These are phyloP conservation scores for Blastocystis sp. DNA, from an alignment of 352 stramenopile genomes.

Conservation along the genomic window DNA sequence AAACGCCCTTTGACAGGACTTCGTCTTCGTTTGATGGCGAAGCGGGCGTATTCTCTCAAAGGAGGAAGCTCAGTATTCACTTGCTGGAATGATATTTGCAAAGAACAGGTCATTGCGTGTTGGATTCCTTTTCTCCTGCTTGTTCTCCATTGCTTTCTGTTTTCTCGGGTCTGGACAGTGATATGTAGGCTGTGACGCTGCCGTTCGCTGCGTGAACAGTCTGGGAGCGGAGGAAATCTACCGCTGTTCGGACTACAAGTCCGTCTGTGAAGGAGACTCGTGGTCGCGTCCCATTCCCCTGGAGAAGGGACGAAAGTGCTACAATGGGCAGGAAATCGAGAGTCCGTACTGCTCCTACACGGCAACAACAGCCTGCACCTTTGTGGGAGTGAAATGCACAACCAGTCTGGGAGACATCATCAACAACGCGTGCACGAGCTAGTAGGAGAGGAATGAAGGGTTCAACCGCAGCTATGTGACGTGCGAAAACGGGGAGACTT, in stretches of 20 bases:
- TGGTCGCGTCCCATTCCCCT: slow-evolving; percentile 39
- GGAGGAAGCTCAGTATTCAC: not conserved
- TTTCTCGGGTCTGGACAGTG: not conserved
- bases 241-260: slow-evolving; percentile 68
- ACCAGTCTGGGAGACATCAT: slow-evolving; percentile 63
- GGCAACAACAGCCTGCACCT: slow-evolving; percentile 39
- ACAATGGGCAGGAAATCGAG: slow-evolving; percentile 55
- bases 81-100: not conserved
- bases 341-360: slow-evolving; percentile 40
- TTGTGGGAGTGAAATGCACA: slow-evolving; percentile 26
- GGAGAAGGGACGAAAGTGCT: slow-evolving; percentile 55
- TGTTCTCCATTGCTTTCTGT: slow-evolving; percentile 1
- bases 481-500: slow-evolving; percentile 5
- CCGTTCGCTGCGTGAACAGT: slow-evolving; percentile 63
- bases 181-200: not conserved
- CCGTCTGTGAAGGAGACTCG: not conserved
- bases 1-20: not conserved
- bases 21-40: not conserved
- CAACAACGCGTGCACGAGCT: slow-evolving; percentile 43
- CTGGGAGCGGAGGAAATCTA: slow-evolving; percentile 47
- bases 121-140: not conserved
- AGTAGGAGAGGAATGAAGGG: not conserved
- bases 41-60: not conserved
- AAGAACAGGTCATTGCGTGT: not conserved
- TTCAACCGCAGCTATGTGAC: slow-evolving; percentile 20